Evolutionary conservation across 2,329 filamentous ascomycete species (phyloP).

Genomic region (Arthrinium puccinioides): DNA sequence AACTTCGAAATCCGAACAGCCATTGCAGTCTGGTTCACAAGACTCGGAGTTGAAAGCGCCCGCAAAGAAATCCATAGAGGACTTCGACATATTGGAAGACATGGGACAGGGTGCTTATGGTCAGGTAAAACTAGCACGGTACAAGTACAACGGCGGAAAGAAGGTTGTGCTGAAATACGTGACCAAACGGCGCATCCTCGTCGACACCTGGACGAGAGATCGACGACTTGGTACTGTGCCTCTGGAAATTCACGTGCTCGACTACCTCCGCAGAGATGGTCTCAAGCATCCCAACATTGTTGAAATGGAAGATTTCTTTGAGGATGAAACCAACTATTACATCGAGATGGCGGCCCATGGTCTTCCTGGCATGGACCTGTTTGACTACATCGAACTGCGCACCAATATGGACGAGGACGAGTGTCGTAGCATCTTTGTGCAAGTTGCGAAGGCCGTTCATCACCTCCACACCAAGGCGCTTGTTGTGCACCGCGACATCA

Average conservation of each 20-base stretch:
- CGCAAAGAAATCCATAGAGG: slow-evolving; percentile 83
- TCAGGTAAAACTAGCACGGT: slow-evolving; percentile 88
- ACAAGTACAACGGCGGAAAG: slow-evolving; percentile 66
- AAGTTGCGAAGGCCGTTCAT: slow-evolving; percentile 83
- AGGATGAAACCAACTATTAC: slow-evolving; percentile 89
- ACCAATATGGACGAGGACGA: slow-evolving; percentile 95
- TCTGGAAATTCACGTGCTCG: slow-evolving; percentile 91
- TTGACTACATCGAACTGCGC: slow-evolving; percentile 95
- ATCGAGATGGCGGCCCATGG: slow-evolving; percentile 98
- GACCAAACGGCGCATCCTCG: slow-evolving; percentile 90
- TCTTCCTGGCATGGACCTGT: slow-evolving; percentile 93
- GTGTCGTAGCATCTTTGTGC: slow-evolving; percentile 89
- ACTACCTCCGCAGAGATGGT: slow-evolving; percentile 76
- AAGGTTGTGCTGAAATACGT: slow-evolving; percentile 97
- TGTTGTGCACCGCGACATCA: slow-evolving; percentile 96
- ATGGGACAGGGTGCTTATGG: slow-evolving; percentile 98
- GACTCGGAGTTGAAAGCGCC: slow-evolving; percentile 27
- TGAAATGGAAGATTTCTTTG: slow-evolving; percentile 67
- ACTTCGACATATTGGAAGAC: slow-evolving; percentile 90
- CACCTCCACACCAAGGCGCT: slow-evolving; percentile 86
- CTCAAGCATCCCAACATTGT: slow-evolving; percentile 62
- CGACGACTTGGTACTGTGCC: slow-evolving; percentile 89
- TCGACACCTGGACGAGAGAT: slow-evolving; percentile 97
- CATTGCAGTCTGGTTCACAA: slow-evolving; percentile 24
- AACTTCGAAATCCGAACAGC: slow-evolving; percentile 16